Percentiles rank a stretch among this genome's conserved stretches.
These are phyloP conservation scores for Linnemannia zychae DNA, from an alignment of 192 early-diverging fungal species.

Conservation along the genomic window DNA sequence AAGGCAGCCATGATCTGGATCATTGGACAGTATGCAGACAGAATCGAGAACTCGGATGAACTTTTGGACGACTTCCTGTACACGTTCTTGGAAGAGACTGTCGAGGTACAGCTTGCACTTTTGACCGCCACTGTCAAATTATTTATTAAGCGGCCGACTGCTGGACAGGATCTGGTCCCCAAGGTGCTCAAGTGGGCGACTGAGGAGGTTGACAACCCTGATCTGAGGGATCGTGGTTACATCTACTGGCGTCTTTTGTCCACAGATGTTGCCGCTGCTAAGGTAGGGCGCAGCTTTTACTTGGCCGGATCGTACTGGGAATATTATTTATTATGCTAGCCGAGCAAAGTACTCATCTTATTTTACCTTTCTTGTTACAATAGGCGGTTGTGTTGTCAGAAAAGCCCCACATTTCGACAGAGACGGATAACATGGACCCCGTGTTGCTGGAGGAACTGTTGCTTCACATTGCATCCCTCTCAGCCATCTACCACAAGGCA, in stretches of 20 bases:
- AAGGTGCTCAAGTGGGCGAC: conserved; percentile 96
- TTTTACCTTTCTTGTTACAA: not conserved
- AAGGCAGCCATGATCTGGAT: conserved; percentile 99
- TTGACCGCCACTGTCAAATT: conserved; percentile 97
- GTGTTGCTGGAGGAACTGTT: conserved; percentile 90
- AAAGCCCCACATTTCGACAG: conserved; percentile 94
- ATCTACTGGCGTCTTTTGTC: conserved; percentile 98
- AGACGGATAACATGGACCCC: conserved; percentile 93
- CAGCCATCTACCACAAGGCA: conserved; percentile 94
- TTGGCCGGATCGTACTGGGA: not conserved
- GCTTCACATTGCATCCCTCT: conserved; percentile 87
- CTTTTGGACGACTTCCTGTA: conserved; percentile 91
- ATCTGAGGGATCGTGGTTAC: conserved; percentile 96
- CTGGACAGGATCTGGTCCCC: conserved; percentile 93
- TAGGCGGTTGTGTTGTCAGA: conserved; percentile 92
- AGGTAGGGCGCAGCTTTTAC: conserved; percentile 54
- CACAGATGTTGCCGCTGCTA: conserved; percentile 92
- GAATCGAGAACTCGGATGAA: conserved; percentile 96
- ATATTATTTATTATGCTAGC: too few species aligned
- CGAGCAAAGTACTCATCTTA: not conserved
- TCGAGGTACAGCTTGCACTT: conserved; percentile 92
- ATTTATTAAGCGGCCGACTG: conserved; percentile 93
- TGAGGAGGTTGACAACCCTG: conserved; percentile 96
- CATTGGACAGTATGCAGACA: conserved; percentile 97
- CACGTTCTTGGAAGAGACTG: conserved; percentile 90